phyloP scores from a whole-genome alignment of 257 asterid genomes.

The Jacaranda copaia region DNA sequence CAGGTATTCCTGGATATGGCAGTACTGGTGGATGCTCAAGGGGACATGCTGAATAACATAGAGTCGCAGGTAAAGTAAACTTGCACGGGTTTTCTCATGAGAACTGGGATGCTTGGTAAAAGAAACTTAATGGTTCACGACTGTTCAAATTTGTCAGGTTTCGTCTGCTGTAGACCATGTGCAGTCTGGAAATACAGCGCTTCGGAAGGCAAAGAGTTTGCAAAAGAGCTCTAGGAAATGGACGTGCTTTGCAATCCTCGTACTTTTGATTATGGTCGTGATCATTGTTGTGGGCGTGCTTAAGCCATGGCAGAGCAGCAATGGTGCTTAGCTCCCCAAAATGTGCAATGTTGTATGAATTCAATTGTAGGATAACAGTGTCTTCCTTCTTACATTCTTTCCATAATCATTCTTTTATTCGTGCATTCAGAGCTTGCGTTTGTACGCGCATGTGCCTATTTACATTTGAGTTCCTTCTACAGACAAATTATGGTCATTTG shows the following conservation, averaged over 20 bases:
- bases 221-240: constrained; percentile 79
- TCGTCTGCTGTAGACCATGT: constrained; percentile 84
- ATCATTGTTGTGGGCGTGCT: constrained; percentile 63
- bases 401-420: constrained; percentile 23
- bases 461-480: neutral
- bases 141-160: constrained; percentile 53
- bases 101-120: neutral
- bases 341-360: constrained; percentile 20
- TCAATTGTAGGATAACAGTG: neutral
- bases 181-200: constrained; percentile 70
- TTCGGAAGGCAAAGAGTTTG: constrained; percentile 71
- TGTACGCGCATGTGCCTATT: neutral
- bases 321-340: constrained; percentile 52
- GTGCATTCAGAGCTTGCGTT: neutral
- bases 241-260: constrained; percentile 66
- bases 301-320: constrained; percentile 62
- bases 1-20: constrained; percentile 90
- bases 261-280: constrained; percentile 60
- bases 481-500: neutral
- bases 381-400: neutral
- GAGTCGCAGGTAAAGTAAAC: constrained; percentile 75
- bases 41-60: constrained; percentile 86
- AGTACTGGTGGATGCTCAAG: constrained; percentile 91
- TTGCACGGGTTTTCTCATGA: neutral
- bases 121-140: neutral